Base-by-base conservation (phyloP, 768 basidiomycete genomes). In the Agaricus bisporus region DNA sequence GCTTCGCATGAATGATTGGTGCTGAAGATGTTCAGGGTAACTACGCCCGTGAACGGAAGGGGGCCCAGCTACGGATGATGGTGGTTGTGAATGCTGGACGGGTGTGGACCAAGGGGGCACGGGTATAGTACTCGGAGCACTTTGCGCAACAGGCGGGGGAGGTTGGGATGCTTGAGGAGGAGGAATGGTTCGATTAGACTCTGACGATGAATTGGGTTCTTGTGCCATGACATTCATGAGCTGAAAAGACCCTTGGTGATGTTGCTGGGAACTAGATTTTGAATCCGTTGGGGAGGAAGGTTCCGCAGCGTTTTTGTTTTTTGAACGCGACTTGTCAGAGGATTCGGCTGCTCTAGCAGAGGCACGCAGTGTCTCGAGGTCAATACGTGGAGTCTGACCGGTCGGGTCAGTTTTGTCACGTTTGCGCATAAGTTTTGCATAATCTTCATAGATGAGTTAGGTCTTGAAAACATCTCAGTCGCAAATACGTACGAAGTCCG, bases 381-480 rank as follows among this genome's bases (percentile, higher is more conserved):
- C 86, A 53, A 91, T 88, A 29, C 73, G 77, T 26, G 75, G 75
- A 3, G 67, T 64, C 41, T 82, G 76, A 17, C 84, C 81, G 41
- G 79, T 80, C n/a, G 74, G 68, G 9, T 74, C 65, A 14, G 73
- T 73, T 64, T 89, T 89, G 44, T 88, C 86, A 41, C 83, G 77
- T 63, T 90, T 89, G 47, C 88, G 82, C 72, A 88, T 82, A 28
- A 91, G 75, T 62, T 91, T 91, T 9, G 88, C 88, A 59, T 91
- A 91, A 69, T 91, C 88, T 91, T 48, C 38, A 52, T 15, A 47
- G 37, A 46, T 41, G 22, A 28, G 45, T 36, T 35, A 22, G 51
- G 37, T 48, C 22, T 48, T 38, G 18, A 51, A 15, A 17, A 32
- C 54, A 41, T n/a, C 11, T 26, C n/a, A 28, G 48, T 56, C n/a